A percentile compares a stretch with the other conserved stretches of the same genome.
phyloP scores from a whole-genome alignment of 164 flowering plant species.

The Paratinospora sagittata region DNA sequence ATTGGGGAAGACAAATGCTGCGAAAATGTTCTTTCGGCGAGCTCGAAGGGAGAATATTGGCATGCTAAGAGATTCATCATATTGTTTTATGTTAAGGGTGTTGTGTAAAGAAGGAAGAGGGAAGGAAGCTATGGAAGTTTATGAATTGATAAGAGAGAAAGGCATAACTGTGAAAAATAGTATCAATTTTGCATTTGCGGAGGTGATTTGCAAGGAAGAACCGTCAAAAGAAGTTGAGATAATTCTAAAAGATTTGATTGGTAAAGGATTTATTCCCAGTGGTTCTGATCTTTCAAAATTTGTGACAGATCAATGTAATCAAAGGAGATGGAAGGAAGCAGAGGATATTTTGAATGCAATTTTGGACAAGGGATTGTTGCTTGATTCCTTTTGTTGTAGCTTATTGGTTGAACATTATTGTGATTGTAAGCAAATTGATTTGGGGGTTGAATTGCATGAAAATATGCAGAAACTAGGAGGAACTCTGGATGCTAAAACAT shows the following conservation, averaged over 20 bases:
- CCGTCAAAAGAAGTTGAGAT: slow-evolving; percentile 29
- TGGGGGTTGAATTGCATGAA: slow-evolving; percentile 45
- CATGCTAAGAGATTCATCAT: slow-evolving; percentile 39
- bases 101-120: slow-evolving; percentile 44
- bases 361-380: slow-evolving; percentile 39
- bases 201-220: slow-evolving; percentile 41
- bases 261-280: slow-evolving; percentile 37
- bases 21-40: slow-evolving; percentile 45
- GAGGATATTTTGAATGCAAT: slow-evolving; percentile 39
- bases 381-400: slow-evolving; percentile 39
- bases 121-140: slow-evolving; percentile 39
- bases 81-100: slow-evolving; percentile 44
- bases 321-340: slow-evolving; percentile 48
- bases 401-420: slow-evolving; percentile 54
- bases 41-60: slow-evolving; percentile 31
- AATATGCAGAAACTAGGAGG: slow-evolving; percentile 40
- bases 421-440: slow-evolving; percentile 32
- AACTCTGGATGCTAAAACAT: slow-evolving; percentile 37
- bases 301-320: slow-evolving; percentile 34
- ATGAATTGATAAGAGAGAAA: slow-evolving; percentile 21
- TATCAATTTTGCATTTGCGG: slow-evolving; percentile 32
- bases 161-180: slow-evolving; percentile 26
- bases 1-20: slow-evolving; percentile 50
- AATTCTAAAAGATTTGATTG: slow-evolving; percentile 36
- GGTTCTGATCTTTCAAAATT: slow-evolving; percentile 33